phyloP scores from a whole-genome alignment of 106 monocot species.

The Dendrobium chrysotoxum region DNA sequence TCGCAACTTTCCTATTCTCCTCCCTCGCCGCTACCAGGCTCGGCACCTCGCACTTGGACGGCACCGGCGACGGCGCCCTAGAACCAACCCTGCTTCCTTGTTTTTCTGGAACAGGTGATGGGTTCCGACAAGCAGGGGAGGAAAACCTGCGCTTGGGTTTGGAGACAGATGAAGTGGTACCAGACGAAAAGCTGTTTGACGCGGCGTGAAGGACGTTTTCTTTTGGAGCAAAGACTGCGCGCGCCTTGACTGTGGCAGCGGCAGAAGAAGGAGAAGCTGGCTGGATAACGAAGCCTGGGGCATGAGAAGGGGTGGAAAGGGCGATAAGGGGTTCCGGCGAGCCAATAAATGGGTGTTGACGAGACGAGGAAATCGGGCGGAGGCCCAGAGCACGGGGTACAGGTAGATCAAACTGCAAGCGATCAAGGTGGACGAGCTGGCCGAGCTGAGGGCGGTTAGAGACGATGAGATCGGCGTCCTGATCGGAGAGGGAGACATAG shows the following conservation, averaged over 20 bases:
- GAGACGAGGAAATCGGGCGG: slow-evolving; percentile 34
- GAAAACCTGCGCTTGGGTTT: slow-evolving; percentile 45
- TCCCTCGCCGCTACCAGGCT: slow-evolving; percentile 82
- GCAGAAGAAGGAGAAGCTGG: slow-evolving; percentile 38
- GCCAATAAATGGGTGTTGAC: slow-evolving; percentile 38
- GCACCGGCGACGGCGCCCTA: slow-evolving; percentile 67
- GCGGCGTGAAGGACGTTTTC: background rate
- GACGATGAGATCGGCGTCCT: slow-evolving; percentile 46
- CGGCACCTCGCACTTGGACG: slow-evolving; percentile 87
- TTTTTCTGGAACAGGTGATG: slow-evolving; percentile 15
- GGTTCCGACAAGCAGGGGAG: slow-evolving; percentile 44
- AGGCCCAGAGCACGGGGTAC: slow-evolving; percentile 56
- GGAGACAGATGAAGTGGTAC: background rate
- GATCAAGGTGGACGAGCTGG: slow-evolving; percentile 74
- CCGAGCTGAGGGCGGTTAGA: slow-evolving; percentile 63
- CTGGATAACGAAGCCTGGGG: slow-evolving; percentile 64
- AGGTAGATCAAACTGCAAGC: slow-evolving; percentile 47
- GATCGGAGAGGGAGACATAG: slow-evolving; percentile 66
- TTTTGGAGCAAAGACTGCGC: background rate
- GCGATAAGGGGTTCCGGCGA: slow-evolving; percentile 48
- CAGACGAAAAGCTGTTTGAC: background rate
- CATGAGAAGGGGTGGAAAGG: slow-evolving; percentile 22
- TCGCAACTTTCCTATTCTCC: slow-evolving; percentile 60
- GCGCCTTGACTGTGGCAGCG: slow-evolving; percentile 1
- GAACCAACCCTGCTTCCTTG: slow-evolving; percentile 4